A percentile compares a stretch with the other conserved stretches of the same genome.
Conservation (phyloP, 148 eudicot species). For the Suaeda aralocaspica region DNA sequence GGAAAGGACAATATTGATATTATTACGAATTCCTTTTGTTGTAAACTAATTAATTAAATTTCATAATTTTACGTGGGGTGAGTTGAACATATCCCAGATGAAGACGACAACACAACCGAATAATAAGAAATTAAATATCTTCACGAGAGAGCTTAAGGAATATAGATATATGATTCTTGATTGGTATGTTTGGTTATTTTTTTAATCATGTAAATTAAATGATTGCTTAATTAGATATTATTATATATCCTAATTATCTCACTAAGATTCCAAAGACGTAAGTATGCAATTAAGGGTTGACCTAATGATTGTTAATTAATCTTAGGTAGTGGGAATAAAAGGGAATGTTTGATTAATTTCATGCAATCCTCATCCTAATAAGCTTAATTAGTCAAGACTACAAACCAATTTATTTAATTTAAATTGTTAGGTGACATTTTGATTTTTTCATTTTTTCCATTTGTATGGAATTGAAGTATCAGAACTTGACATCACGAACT, state of each 20-base stretch:
- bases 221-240: conserved; percentile 2
- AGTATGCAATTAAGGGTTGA: conserved; percentile 9
- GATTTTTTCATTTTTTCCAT: neutral
- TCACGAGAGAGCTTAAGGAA: neutral
- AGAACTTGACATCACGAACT: conserved; percentile 7
- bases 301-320: neutral
- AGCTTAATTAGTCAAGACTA: conserved; percentile 12
- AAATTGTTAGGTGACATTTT: neutral
- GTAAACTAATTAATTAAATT: neutral
- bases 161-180: conserved; percentile 19
- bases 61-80: conserved; percentile 6
- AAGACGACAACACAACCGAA: conserved; percentile 10
- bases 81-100: conserved; percentile 4
- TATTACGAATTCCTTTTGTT: neutral
- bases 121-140: neutral
- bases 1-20: neutral
- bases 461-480: conserved; percentile 16
- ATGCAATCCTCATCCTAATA: conserved; percentile 17
- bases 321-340: neutral
- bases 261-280: neutral
- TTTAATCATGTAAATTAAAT: neutral
- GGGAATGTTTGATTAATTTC: conserved; percentile 4
- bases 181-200: conserved; percentile 1
- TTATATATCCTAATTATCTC: neutral
- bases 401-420: neutral